Evolutionary conservation across 179 eudicot species (phyloP).

Genomic region (Gypsophila paniculata): DNA sequence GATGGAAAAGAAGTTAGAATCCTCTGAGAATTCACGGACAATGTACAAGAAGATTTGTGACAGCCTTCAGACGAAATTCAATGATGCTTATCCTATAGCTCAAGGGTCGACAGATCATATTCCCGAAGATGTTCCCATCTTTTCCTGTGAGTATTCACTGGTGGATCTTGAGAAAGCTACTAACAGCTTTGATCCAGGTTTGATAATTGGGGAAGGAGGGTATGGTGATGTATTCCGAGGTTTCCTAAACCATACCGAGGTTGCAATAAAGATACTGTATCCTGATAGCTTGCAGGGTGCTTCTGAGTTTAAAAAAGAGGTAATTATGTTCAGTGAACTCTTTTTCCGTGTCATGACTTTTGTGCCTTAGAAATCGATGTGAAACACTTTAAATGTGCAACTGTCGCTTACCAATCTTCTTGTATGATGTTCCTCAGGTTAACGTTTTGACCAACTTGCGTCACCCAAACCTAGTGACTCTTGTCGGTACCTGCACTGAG

Average conservation of each 20-base stretch:
- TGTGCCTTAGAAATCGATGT: too few relatives aligned
- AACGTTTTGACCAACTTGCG: slow-evolving; percentile 64
- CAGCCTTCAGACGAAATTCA: slow-evolving; percentile 48
- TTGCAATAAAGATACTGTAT: slow-evolving; percentile 62
- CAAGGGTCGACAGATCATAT: slow-evolving; percentile 39
- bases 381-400: background rate
- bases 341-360: background rate
- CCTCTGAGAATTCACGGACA: slow-evolving; percentile 47
- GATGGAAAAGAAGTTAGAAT: slow-evolving; percentile 52
- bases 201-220: slow-evolving; percentile 80
- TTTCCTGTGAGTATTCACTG: slow-evolving; percentile 49
- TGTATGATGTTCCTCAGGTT: slow-evolving; percentile 40
- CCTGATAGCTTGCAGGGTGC: slow-evolving; percentile 59
- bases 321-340: slow-evolving; percentile 20
- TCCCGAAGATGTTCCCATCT: slow-evolving; percentile 25
- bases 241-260: slow-evolving; percentile 56
- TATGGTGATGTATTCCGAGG: slow-evolving; percentile 64
- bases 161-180: slow-evolving; percentile 66
- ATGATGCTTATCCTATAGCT: slow-evolving; percentile 41
- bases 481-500: slow-evolving; percentile 76
- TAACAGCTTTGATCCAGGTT: slow-evolving; percentile 37
- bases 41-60: slow-evolving; percentile 54
- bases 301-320: slow-evolving; percentile 73
- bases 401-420: background rate
- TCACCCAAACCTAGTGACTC: slow-evolving; percentile 78